Percentiles rank a stretch among this genome's conserved stretches.
Evolutionary conservation across 2,329 filamentous ascomycete species (phyloP).

Genomic region (Dactylonectria estremocensis): DNA sequence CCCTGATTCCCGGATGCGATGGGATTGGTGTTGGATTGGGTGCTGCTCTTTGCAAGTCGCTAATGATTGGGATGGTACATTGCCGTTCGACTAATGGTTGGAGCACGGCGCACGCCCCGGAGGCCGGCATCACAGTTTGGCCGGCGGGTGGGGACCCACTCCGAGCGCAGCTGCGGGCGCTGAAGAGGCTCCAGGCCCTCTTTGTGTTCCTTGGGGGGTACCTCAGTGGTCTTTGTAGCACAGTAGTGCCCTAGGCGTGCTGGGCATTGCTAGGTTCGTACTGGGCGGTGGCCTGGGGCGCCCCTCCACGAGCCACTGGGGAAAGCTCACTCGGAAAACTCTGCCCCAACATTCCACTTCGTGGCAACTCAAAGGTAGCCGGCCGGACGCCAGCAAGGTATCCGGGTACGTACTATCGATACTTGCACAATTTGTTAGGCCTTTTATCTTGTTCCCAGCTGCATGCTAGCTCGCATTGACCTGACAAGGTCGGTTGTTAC

Average conservation of each 20-base stretch:
- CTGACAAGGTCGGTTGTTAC: conserved; percentile 22
- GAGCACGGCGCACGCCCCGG: conserved; percentile 26
- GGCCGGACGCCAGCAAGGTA: conserved; percentile 47
- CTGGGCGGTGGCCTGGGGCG: conserved; percentile 30
- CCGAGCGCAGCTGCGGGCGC: conserved; percentile 28
- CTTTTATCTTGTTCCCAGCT: conserved; percentile 17
- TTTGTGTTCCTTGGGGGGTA: background rate
- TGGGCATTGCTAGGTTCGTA: conserved; percentile 31
- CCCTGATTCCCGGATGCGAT: conserved; percentile 42
- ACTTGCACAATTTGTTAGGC: conserved; percentile 1
- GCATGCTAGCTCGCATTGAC: conserved; percentile 10
- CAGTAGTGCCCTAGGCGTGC: conserved; percentile 25
- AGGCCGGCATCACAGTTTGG: conserved; percentile 39
- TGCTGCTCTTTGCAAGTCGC: conserved; percentile 22
- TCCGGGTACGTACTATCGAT: conserved; percentile 8
- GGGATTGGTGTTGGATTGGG: conserved; percentile 30
- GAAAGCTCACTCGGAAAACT: conserved; percentile 45
- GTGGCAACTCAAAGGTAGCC: conserved; percentile 45
- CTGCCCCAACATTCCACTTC: conserved; percentile 52
- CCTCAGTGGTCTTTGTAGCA: conserved; percentile 18
- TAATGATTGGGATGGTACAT: conserved; percentile 22
- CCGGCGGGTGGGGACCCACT: conserved; percentile 36
- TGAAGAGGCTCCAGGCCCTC: conserved; percentile 8
- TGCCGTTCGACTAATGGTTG: conserved; percentile 2
- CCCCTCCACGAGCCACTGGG: conserved; percentile 47